phyloP scores from a whole-genome alignment of 169 alveolate genomes.

The Perkinsus olseni region DNA sequence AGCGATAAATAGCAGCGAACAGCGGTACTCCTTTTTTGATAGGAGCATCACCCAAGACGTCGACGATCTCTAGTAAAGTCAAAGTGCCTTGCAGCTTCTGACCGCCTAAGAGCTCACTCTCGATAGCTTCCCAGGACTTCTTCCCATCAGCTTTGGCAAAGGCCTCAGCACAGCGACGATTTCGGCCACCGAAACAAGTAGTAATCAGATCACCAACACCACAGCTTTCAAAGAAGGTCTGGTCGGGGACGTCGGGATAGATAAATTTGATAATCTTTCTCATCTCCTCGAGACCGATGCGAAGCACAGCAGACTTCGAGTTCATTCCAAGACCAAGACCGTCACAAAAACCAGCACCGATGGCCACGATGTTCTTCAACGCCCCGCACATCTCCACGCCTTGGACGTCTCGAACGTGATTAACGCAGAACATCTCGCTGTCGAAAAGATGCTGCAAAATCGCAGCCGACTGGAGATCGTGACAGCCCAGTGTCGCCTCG shows the following conservation, averaged over 20 bases:
- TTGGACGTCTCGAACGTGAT: constrained; percentile 71
- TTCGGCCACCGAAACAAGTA: constrained; percentile 82
- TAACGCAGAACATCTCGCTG: constrained; percentile 72
- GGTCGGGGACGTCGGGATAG: constrained; percentile 53
- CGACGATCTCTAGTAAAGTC: constrained; percentile 13
- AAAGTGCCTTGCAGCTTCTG: constrained; percentile 69
- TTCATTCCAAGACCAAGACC: constrained; percentile 82
- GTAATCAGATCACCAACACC: constrained; percentile 86
- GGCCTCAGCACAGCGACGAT: constrained; percentile 78
- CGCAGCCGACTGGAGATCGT: constrained; percentile 55
- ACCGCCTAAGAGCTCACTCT: constrained; percentile 70
- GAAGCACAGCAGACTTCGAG: constrained; percentile 85
- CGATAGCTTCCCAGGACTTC: constrained; percentile 73
- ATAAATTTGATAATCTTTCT: constrained; percentile 50
- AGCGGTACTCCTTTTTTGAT: neutral
- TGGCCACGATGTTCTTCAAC: constrained; percentile 79
- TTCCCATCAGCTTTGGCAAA: constrained; percentile 64
- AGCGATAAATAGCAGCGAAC: neutral
- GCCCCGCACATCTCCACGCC: constrained; percentile 89
- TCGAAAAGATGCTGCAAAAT: constrained; percentile 73
- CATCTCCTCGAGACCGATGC: constrained; percentile 80
- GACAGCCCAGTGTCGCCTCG: constrained; percentile 84
- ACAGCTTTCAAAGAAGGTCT: constrained; percentile 76
- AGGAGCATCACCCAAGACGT: neutral
- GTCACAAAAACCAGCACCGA: constrained; percentile 87